phyloP scores from a whole-genome alignment of 1,284 basidiomycete genomes.

The Thecaphora thlaspeos region DNA sequence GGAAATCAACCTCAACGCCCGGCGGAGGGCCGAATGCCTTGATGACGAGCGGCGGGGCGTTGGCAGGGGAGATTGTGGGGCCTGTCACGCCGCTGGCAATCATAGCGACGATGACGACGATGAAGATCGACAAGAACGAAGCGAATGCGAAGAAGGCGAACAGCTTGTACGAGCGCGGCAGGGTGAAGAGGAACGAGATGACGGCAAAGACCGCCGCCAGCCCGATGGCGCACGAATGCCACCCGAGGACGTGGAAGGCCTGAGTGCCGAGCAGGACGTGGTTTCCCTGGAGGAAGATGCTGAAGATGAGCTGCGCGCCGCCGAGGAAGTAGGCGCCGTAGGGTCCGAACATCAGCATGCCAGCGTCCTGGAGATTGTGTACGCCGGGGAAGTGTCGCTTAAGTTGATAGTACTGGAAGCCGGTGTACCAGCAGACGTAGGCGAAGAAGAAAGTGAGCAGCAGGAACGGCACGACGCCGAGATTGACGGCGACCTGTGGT shows the following conservation, averaged over 20 bases:
- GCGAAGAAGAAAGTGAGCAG: slow-evolving; percentile 39
- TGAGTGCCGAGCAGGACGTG: slow-evolving; percentile 46
- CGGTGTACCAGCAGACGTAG: slow-evolving; percentile 38
- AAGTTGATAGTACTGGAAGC: slow-evolving; percentile 40
- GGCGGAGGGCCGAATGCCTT: slow-evolving; percentile 39
- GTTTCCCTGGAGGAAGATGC: slow-evolving; percentile 44
- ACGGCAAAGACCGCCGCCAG: slow-evolving; percentile 40
- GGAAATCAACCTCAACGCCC: slow-evolving; percentile 34
- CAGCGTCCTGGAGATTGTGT: slow-evolving; percentile 46
- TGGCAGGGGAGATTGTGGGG: slow-evolving; percentile 25
- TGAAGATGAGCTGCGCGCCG: slow-evolving; percentile 33
- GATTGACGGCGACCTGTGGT: slow-evolving; percentile 35
- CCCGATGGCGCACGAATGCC: slow-evolving; percentile 39
- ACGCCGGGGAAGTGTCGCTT: slow-evolving; percentile 47
- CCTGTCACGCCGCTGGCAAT: slow-evolving; percentile 44
- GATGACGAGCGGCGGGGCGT: slow-evolving; percentile 25
- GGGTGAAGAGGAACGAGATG: slow-evolving; percentile 46
- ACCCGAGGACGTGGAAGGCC: slow-evolving; percentile 42
- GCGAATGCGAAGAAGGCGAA: slow-evolving; percentile 41
- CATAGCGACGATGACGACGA: slow-evolving; percentile 47
- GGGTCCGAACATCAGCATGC: slow-evolving; percentile 45
- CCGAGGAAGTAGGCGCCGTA: slow-evolving; percentile 31
- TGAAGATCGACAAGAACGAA: slow-evolving; percentile 47
- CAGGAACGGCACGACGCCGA: slow-evolving; percentile 46
- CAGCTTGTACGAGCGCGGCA: slow-evolving; percentile 47